Base-by-base conservation (phyloP, 768 basidiomycete genomes). In the Zangia roseola region DNA sequence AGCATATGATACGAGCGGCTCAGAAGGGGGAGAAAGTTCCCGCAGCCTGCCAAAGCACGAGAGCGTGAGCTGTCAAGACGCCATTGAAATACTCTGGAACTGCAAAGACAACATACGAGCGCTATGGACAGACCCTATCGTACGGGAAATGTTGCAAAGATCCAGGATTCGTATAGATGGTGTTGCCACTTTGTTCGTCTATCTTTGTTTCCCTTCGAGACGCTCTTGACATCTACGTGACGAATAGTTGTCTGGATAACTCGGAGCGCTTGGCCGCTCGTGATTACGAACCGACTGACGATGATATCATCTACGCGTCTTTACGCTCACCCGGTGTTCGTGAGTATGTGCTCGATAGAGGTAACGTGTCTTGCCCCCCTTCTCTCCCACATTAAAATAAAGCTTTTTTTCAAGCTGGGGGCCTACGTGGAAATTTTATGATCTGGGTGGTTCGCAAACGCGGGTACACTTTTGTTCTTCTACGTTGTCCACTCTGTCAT, bases 381-480 rank as follows among this genome's bases (percentile, higher is more conserved):
- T 10, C 25, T 35, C 6, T 13, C 30, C 8, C 12, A 6, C 16
- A 17, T 34, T 36, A 24, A 26, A 24, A 3, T 14, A 16, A 49
- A 4, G 26, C n/a, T 6, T 33, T 10, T 39, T 51, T 55, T 31
- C 45, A 65, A 59, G 63, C 60, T 71, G 59, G 12, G 67, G 71
- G 39, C 68, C 65, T 28, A 80, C 79, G 60, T 90, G 86, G 87
- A 74, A 75, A 26, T 80, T 90, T 48, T 90, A 83, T 67, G 88
- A 90, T 60, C 86, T 89, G 40, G 86, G 85, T 26, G 86, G 83
- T 16, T 84, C 82, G 51, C 79, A 86, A 45, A 86, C 85, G 6
- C 69, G 72, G 68, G 86, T 86, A 59, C 12, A n/a, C 74, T 64
- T 3, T 6, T 12, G n/a, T 20, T 24, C 10, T 26, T 6, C 30